phyloP scores from a whole-genome alignment of 768 basidiomycete species.

The Lactarius deliciosus region DNA sequence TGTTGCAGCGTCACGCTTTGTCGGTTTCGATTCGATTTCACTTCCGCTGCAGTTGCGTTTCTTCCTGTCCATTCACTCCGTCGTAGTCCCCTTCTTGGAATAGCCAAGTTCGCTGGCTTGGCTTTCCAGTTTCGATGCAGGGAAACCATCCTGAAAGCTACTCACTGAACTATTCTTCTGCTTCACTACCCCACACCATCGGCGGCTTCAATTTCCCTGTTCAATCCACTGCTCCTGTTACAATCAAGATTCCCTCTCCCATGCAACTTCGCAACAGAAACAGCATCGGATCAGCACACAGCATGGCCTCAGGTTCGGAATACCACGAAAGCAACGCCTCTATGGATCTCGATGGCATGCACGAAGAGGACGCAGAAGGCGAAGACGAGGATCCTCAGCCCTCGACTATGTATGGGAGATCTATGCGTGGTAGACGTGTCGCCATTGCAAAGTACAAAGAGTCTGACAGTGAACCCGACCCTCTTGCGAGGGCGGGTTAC shows the following conservation, averaged over 20 bases:
- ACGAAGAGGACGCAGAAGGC: slow-evolving; percentile 29
- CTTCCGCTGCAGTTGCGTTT: slow-evolving; percentile 3
- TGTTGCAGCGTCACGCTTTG: slow-evolving; percentile 24
- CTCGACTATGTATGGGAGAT: slow-evolving; percentile 24
- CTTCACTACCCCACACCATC: slow-evolving; percentile 21
- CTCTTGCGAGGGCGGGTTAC: slow-evolving; percentile 15
- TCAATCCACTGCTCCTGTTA: slow-evolving; percentile 20
- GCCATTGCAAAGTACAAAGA: slow-evolving; percentile 35
- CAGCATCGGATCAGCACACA: slow-evolving; percentile 28
- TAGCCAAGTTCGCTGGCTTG: slow-evolving; percentile 12
- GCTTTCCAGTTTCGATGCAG: slow-evolving; percentile 24
- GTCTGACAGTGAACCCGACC: slow-evolving; percentile 31
- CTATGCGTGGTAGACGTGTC: slow-evolving; percentile 35
- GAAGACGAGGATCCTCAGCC: slow-evolving; percentile 29
- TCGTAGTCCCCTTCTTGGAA: slow-evolving; percentile 2
- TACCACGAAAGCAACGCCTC: slow-evolving; percentile 38
- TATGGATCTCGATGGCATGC: slow-evolving; percentile 35
- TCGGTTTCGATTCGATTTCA: slow-evolving; percentile 24
- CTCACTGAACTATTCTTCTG: slow-evolving; percentile 10
- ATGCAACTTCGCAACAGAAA: slow-evolving; percentile 29
- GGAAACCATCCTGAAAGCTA: slow-evolving; percentile 24
- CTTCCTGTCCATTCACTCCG: slow-evolving; percentile 3
- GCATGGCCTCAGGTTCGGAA: slow-evolving; percentile 38
- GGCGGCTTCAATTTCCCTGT: slow-evolving; percentile 28
- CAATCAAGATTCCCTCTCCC: slow-evolving; percentile 28